A percentile compares a stretch with the other conserved stretches of the same genome.
Evolutionary conservation across 2,329 filamentous ascomycete species (phyloP).

Genomic region (Rutstroemia sp.): DNA sequence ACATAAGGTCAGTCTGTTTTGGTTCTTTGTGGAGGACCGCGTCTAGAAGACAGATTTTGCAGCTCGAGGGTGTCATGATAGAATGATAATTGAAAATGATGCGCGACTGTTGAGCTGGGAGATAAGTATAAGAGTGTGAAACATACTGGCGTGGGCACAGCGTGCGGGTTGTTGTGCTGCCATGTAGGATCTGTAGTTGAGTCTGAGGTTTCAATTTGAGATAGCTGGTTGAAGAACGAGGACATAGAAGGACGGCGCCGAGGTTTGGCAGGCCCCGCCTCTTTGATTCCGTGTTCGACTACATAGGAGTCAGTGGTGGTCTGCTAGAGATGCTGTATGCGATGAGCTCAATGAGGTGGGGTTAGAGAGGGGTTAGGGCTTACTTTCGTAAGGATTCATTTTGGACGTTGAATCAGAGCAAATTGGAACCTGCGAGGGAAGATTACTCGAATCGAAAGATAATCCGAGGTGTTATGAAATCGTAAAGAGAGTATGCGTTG

Average conservation of each 20-base stretch:
- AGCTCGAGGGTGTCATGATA: neutral
- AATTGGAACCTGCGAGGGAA: too few species aligned
- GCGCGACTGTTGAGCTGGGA: neutral
- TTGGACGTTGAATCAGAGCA: too few species aligned
- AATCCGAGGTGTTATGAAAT: too few species aligned
- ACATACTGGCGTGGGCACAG: constrained; percentile 45
- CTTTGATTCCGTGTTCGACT: constrained; percentile 60
- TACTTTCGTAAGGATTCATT: constrained; percentile 48
- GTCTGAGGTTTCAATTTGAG: constrained; percentile 30
- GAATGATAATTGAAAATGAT: too few species aligned
- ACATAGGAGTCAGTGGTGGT: neutral
- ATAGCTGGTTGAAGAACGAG: constrained; percentile 50
- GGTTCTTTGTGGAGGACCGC: neutral
- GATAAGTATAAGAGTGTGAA: neutral
- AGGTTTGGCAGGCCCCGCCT: constrained; percentile 30
- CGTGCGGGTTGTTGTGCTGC: constrained; percentile 44
- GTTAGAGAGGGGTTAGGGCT: constrained; percentile 9
- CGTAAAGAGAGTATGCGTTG: neutral
- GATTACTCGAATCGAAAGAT: too few species aligned
- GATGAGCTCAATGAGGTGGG: neutral
- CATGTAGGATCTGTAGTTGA: constrained; percentile 13
- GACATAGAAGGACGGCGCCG: constrained; percentile 53
- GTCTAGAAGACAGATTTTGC: neutral
- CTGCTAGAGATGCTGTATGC: too few species aligned
- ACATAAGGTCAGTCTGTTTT: neutral